Conservation (phyloP, 148 eudicot species). For the Suaeda aralocaspica region DNA sequence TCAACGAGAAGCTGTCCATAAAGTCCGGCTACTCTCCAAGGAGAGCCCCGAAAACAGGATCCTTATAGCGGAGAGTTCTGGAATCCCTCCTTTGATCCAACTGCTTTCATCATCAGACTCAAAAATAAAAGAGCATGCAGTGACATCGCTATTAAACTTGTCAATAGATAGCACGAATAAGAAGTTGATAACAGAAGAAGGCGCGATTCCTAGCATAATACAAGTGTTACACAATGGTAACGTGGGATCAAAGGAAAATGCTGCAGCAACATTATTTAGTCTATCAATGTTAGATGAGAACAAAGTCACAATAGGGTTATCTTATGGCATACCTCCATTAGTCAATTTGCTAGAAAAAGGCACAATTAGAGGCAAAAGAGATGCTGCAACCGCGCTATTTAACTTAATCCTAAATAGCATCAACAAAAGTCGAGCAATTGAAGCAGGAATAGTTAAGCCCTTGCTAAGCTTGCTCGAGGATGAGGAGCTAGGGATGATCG, state of each 20-base stretch:
- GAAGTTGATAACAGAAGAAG: conserved; percentile 51
- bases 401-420: conserved; percentile 46
- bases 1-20: conserved; percentile 54
- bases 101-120: conserved; percentile 57
- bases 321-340: conserved; percentile 69
- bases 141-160: conserved; percentile 67
- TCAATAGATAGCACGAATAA: conserved; percentile 74
- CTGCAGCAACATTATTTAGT: conserved; percentile 82
- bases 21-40: conserved; percentile 62
- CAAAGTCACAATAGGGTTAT: conserved; percentile 50
- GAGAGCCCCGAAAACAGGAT: conserved; percentile 63
- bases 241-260: conserved; percentile 67
- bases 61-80: conserved; percentile 54
- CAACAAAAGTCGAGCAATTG: conserved; percentile 58
- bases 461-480: conserved; percentile 44
- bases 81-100: conserved; percentile 59
- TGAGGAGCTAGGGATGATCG: conserved; percentile 57
- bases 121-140: conserved; percentile 70
- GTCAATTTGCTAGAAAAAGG: conserved; percentile 53
- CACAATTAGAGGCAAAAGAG: conserved; percentile 73
- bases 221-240: conserved; percentile 55
- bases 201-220: conserved; percentile 59
- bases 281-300: conserved; percentile 87
- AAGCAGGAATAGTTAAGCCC: conserved; percentile 58
- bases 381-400: conserved; percentile 77